These are phyloP conservation scores for Brassica hybrid DNA, from an alignment of 441 rosid genomes.

Conservation along the genomic window DNA sequence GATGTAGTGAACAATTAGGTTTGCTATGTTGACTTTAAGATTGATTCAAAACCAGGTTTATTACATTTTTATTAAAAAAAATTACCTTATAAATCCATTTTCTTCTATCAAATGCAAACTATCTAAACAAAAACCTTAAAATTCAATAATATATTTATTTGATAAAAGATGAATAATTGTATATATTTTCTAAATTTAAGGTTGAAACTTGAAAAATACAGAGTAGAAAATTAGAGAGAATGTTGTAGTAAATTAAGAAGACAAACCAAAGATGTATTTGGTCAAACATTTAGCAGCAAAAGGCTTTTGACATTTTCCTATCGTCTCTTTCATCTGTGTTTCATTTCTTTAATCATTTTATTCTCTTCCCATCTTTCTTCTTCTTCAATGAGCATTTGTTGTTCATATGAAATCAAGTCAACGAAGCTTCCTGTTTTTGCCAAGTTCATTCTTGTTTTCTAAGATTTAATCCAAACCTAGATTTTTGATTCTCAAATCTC, in stretches of 20 bases:
- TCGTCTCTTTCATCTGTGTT: constrained; percentile 19
- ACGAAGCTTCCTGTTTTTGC: constrained; percentile 21
- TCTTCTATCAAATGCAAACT: neutral
- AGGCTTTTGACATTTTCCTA: constrained; percentile 24
- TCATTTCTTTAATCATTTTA: constrained; percentile 11
- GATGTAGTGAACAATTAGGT: neutral
- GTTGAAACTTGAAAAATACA: constrained; percentile 6
- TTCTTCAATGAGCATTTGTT: constrained; percentile 19
- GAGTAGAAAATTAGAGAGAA: constrained; percentile 18
- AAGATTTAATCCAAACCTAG: constrained; percentile 18
- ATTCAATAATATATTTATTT: neutral
- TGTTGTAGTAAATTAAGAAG: constrained; percentile 19
- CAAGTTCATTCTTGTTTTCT: constrained; percentile 16
- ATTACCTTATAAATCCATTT: neutral
- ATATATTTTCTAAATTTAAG: neutral
- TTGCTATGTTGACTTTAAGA: constrained; percentile 12
- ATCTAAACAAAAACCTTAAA: neutral
- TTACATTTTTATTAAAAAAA: neutral
- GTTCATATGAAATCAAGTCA: constrained; percentile 33
- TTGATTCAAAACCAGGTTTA: constrained; percentile 25
- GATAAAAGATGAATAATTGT: neutral
- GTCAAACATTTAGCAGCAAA: constrained; percentile 38
- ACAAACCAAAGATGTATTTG: constrained; percentile 20
- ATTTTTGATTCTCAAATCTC: constrained; percentile 25
- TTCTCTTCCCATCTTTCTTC: constrained; percentile 2